phyloP scores from a whole-genome alignment of 192 early-diverging fungal species.

The Coemansia sp. region DNA sequence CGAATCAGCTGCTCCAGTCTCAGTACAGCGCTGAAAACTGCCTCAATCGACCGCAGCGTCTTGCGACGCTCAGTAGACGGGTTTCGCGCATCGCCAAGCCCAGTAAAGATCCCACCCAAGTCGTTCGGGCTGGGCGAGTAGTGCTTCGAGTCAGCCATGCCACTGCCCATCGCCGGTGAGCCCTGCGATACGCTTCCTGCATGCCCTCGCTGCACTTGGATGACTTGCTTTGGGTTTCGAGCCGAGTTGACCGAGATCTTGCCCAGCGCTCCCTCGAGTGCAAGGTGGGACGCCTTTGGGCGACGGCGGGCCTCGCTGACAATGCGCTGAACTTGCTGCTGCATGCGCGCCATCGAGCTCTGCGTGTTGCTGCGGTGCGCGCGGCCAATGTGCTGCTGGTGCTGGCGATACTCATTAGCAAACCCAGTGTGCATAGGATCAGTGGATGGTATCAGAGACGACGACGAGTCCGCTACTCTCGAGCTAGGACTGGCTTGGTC shows the following conservation, averaged over 20 bases:
- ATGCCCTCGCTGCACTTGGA: constrained; percentile 67
- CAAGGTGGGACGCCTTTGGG: constrained; percentile 82
- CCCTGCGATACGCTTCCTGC: constrained; percentile 26
- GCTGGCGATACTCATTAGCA: constrained; percentile 6
- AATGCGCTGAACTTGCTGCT: constrained; percentile 95
- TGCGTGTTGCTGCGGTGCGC: constrained; percentile 42
- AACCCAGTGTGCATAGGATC: background rate
- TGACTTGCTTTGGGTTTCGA: constrained; percentile 85
- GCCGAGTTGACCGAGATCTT: constrained; percentile 91
- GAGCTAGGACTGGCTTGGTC: background rate
- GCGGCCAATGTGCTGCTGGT: constrained; percentile 16
- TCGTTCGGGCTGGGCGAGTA: constrained; percentile 30
- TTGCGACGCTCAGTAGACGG: constrained; percentile 60
- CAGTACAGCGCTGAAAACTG: constrained; percentile 76
- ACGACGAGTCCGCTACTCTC: background rate
- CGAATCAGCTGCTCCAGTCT: constrained; percentile 84
- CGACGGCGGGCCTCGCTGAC: constrained; percentile 90
- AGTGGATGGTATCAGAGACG: background rate
- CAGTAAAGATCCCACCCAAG: constrained; percentile 28
- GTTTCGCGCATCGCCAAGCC: constrained; percentile 53
- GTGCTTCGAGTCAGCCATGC: constrained; percentile 21
- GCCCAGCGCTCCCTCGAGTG: constrained; percentile 93
- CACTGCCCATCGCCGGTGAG: background rate
- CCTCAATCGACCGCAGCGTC: constrained; percentile 74
- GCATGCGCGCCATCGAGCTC: constrained; percentile 74